Evolutionary conservation across 169 alveolate genomes (phyloP).

Genomic region (Plasmodium inui): DNA sequence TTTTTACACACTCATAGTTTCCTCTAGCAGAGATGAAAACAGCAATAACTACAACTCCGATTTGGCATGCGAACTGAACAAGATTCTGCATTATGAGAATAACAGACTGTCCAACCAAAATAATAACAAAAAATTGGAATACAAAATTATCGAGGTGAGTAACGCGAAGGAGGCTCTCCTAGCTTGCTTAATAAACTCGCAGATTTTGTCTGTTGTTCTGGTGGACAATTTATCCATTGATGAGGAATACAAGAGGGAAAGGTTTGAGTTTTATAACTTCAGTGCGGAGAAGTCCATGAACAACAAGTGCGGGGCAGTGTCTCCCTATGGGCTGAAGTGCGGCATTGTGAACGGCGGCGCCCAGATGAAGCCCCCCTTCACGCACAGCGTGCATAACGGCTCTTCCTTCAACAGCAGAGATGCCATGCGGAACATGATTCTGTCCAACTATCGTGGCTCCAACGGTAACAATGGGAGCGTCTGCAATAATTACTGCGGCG

Average conservation of each 20-base stretch:
- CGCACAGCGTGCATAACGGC: neutral
- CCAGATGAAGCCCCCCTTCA: conserved; percentile 3
- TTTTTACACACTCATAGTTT: conserved; percentile 68
- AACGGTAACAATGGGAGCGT: neutral
- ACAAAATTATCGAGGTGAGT: conserved; percentile 80
- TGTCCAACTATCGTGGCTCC: neutral
- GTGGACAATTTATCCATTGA: conserved; percentile 78
- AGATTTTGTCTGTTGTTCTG: conserved; percentile 79
- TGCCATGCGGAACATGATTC: neutral
- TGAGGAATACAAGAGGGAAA: conserved; percentile 21
- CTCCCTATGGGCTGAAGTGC: neutral
- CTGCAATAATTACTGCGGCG: neutral
- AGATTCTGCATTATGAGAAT: conserved; percentile 65
- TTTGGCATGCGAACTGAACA: conserved; percentile 64
- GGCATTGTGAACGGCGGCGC: neutral
- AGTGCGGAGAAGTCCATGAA: neutral
- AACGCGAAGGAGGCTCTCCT: conserved; percentile 78
- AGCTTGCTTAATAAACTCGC: conserved; percentile 78
- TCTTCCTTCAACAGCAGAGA: conserved; percentile 11
- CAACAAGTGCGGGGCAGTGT: neutral
- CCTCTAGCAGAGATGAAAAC: conserved; percentile 55
- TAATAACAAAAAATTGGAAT: conserved; percentile 68
- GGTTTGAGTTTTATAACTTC: neutral
- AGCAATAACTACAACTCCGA: conserved; percentile 42
- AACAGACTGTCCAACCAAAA: conserved; percentile 68